These are phyloP conservation scores for Chimonanthus praecox DNA, from an alignment of 164 flowering plant genomes.

Conservation along the genomic window DNA sequence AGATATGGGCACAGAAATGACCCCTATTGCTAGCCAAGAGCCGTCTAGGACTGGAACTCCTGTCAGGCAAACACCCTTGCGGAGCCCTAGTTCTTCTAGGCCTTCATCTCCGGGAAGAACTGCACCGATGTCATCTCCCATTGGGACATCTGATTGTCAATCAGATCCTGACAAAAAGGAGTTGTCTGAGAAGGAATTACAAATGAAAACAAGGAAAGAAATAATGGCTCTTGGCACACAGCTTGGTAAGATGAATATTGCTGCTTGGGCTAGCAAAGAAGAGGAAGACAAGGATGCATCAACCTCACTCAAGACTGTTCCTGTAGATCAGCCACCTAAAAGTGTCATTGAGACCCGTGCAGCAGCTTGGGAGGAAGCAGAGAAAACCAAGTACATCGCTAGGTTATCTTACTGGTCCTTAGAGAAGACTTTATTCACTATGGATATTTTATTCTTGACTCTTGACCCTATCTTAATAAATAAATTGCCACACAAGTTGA, in stretches of 20 bases:
- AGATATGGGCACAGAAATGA: constrained; percentile 99
- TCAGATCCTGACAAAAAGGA: constrained; percentile 27
- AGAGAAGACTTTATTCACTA: not conserved
- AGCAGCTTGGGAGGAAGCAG: constrained; percentile 90
- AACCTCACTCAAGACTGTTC: constrained; percentile 35
- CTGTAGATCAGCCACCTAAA: constrained; percentile 30
- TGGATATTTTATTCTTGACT: not conserved
- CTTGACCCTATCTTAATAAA: not conserved
- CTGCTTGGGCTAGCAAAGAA: constrained; percentile 91
- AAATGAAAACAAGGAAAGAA: constrained; percentile 79
- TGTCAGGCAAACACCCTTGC: constrained; percentile 63
- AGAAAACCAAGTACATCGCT: constrained; percentile 76
- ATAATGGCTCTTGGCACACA: constrained; percentile 74
- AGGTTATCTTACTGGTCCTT: constrained; percentile 36
- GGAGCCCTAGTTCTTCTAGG: constrained; percentile 64
- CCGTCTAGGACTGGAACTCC: constrained; percentile 94
- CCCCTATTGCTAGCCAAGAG: constrained; percentile 89
- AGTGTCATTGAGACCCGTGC: constrained; percentile 69
- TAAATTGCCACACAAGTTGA: not conserved
- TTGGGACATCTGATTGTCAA: constrained; percentile 15
- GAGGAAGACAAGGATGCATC: constrained; percentile 65
- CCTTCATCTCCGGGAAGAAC: constrained; percentile 69
- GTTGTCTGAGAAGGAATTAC: constrained; percentile 67
- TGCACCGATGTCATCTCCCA: constrained; percentile 33
- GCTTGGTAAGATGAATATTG: constrained; percentile 79